Conservation (phyloP, 129 eudicot genomes). For the Glebionis coronaria region DNA sequence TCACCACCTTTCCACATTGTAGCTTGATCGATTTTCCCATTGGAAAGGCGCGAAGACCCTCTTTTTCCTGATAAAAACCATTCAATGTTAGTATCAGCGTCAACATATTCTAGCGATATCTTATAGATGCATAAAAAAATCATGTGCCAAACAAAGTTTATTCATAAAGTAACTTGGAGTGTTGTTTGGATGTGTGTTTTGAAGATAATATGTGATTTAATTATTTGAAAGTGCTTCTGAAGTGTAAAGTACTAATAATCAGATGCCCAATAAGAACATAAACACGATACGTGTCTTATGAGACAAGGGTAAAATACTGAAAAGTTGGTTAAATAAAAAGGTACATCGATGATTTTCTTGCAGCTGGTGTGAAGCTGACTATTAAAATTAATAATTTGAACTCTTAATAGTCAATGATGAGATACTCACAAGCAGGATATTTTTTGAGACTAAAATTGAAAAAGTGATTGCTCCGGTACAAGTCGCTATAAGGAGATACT, state of each 20-base stretch:
- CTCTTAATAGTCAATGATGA: not conserved
- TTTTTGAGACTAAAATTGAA: not conserved
- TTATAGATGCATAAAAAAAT: no score
- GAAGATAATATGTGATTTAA: not conserved
- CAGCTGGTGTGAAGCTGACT: not conserved
- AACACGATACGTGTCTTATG: no score
- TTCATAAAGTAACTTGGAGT: no score
- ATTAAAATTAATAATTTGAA: no score
- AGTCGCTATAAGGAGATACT: no score
- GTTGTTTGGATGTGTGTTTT: no score
- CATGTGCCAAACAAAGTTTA: not conserved
- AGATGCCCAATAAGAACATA: no score
- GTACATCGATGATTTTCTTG: no score
- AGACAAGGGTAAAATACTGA: no score
- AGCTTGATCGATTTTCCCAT: constrained; percentile 98
- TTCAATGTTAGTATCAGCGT: not conserved
- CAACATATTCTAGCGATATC: not conserved
- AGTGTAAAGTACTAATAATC: not conserved
- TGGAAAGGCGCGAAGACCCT: constrained; percentile 93
- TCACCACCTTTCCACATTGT: constrained; percentile 98
- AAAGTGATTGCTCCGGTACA: no score
- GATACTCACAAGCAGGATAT: not conserved
- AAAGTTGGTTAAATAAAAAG: no score
- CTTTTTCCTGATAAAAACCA: constrained; percentile 65
- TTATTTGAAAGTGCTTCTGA: not conserved